These are phyloP conservation scores for Borovskyia barvae DNA, from an alignment of 208 protist genomes.

Conservation along the genomic window DNA sequence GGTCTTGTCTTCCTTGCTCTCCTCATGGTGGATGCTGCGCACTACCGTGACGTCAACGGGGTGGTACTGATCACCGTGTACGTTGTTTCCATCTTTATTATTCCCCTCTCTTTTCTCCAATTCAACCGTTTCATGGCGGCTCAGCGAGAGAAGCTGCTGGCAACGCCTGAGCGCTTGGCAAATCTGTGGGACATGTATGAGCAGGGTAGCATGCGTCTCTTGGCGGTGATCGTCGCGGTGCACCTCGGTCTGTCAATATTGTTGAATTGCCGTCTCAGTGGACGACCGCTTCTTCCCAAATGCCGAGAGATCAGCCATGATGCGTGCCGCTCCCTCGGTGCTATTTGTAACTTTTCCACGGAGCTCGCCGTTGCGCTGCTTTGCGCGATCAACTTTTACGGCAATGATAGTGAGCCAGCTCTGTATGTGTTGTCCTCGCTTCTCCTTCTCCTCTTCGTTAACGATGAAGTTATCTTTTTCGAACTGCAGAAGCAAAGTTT, in stretches of 20 bases:
- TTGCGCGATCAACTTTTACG: constrained; percentile 56
- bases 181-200: constrained; percentile 63
- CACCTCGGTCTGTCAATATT: constrained; percentile 68
- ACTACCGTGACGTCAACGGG: constrained; percentile 54
- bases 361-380: constrained; percentile 46
- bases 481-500: constrained; percentile 36
- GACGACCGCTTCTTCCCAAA: constrained; percentile 51
- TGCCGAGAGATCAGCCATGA: constrained; percentile 32
- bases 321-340: constrained; percentile 27
- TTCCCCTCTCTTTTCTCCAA: constrained; percentile 26
- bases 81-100: constrained; percentile 15
- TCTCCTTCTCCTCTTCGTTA: constrained; percentile 71
- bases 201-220: constrained; percentile 51
- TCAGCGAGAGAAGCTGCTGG: constrained; percentile 30
- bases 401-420: constrained; percentile 57
- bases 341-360: constrained; percentile 56
- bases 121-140: constrained; percentile 18
- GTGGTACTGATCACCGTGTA: constrained; percentile 36
- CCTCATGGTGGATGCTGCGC: constrained; percentile 50
- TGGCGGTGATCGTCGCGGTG: constrained; percentile 43
- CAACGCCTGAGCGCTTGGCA: constrained; percentile 11
- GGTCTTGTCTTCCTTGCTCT: constrained; percentile 52
- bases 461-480: constrained; percentile 62
- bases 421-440: constrained; percentile 56
- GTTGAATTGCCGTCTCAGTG: constrained; percentile 57